Base-by-base conservation (phyloP, 1,139 yeast genomes). In the Lizanozyma gosingica region DNA sequence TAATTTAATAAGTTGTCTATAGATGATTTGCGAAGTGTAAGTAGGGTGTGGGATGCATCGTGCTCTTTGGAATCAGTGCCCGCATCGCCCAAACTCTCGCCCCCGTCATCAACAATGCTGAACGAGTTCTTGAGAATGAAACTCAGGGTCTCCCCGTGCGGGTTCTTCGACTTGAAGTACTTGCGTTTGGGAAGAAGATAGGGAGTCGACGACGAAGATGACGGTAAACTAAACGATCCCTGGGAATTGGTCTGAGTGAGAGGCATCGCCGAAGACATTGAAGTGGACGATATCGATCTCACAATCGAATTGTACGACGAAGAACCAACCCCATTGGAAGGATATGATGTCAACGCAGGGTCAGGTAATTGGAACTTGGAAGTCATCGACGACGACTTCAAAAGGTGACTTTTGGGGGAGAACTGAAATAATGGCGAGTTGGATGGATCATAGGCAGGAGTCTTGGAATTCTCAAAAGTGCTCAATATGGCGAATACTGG, bases 401-500 rank as follows among this genome's bases (percentile, higher is more conserved):
- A 18, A 6, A n/a, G 11, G 14, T 37, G 36, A 8, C 15, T 14
- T 29, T 33, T 33, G 36, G 11, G 33, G 4, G 17, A 32, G 16
- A 22, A 22, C 29, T 22, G 29, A 11, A 22, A 22, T 11, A 34
- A 32, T 4, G 40, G 15, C 15, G 34, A 34, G 16, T 18, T 6
- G 14, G 39, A 36, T 17, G 43, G 29, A 11, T 37, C 17, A 42
- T 18, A 34, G 29, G n/a, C 39, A 17, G 39, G 37, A 38, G 40
- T 4, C 29, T 35, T 35, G 41, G 36, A n/a, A 17, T 36, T 35
- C 16, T 27, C 40, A 18, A 18, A 22, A 35, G 55, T 55, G 41
- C 59, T 56, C 42, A 61, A 52, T 51, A 65, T 48, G 34, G 62
- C 53, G 40, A 61, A 51, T 37, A 58, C 53, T 34, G 70, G 73